phyloP scores from a whole-genome alignment of 352 stramenopile genomes.

The Halophytophthora batemanensis region DNA sequence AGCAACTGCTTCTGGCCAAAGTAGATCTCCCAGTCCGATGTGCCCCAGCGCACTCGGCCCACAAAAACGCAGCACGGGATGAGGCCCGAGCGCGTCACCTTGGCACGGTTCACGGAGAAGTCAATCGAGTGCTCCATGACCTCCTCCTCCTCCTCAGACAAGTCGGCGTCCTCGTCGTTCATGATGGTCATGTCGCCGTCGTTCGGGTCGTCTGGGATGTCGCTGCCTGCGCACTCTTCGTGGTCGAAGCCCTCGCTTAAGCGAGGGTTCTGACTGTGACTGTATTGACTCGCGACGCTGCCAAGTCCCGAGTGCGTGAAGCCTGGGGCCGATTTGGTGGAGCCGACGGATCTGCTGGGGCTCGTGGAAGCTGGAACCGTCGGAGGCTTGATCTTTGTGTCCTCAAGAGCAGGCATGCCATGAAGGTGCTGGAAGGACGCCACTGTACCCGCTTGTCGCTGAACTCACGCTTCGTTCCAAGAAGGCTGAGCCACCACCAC shows the following conservation, averaged over 20 bases:
- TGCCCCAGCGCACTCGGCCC: slow-evolving; percentile 71
- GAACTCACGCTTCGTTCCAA: neutral
- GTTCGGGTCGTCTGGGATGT: slow-evolving; percentile 40
- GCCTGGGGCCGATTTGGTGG: slow-evolving; percentile 7
- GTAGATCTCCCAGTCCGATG: slow-evolving; percentile 80
- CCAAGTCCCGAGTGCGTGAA: slow-evolving; percentile 15
- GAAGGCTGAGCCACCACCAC: too few relatives aligned
- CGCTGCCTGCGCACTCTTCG: slow-evolving; percentile 41
- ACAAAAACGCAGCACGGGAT: slow-evolving; percentile 85
- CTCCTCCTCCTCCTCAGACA: slow-evolving; percentile 54
- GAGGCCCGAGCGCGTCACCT: slow-evolving; percentile 58
- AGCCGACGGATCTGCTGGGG: slow-evolving; percentile 12
- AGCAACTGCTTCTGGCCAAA: slow-evolving; percentile 86
- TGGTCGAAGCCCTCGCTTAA: slow-evolving; percentile 22
- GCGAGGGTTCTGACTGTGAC: slow-evolving; percentile 16
- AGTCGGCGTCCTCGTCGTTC: slow-evolving; percentile 54
- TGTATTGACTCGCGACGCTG: slow-evolving; percentile 20
- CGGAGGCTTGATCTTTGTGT: slow-evolving; percentile 28
- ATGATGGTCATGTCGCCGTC: slow-evolving; percentile 70
- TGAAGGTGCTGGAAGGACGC: slow-evolving; percentile 32
- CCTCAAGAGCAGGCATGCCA: slow-evolving; percentile 39
- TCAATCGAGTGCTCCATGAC: slow-evolving; percentile 72
- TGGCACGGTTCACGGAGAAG: slow-evolving; percentile 73
- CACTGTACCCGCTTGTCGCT: slow-evolving; percentile 2
- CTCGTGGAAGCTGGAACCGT: slow-evolving; percentile 12